Evolutionary conservation across 176 grass and related monocot genomes (phyloP).

Genomic region (Olyra latifolia): DNA sequence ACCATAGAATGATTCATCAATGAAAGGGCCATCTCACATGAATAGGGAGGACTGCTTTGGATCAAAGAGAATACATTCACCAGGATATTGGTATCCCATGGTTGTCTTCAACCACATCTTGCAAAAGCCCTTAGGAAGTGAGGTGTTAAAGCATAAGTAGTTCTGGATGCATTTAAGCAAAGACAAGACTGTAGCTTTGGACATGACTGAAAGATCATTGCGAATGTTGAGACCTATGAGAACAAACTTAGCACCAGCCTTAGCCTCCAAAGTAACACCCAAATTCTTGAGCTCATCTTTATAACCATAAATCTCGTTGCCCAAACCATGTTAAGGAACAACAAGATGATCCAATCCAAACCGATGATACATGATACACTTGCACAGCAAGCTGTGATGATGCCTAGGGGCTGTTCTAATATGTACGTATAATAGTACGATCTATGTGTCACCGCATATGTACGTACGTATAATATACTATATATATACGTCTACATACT

Average conservation of each 20-base stretch:
- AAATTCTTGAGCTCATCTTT: constrained; percentile 48
- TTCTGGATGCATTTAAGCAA: constrained; percentile 45
- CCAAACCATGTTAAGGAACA: too few relatives aligned
- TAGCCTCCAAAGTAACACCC: constrained; percentile 30
- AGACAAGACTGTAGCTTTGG: constrained; percentile 25
- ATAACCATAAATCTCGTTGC: constrained; percentile 49
- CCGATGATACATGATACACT: too few relatives aligned
- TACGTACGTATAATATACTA: too few relatives aligned
- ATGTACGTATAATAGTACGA: too few relatives aligned
- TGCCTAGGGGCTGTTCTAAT: too few relatives aligned
- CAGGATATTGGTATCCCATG: constrained; percentile 48
- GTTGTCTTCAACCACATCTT: constrained; percentile 56
- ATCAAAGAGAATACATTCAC: constrained; percentile 61
- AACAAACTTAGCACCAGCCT: constrained; percentile 42
- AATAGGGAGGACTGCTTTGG: constrained; percentile 29
- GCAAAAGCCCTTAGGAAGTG: constrained; percentile 36
- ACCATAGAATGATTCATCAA: constrained; percentile 50
- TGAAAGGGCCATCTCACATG: constrained; percentile 50
- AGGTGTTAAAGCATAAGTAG: background rate
- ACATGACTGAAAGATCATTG: constrained; percentile 27
- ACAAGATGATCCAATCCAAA: too few relatives aligned
- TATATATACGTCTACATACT: too few relatives aligned
- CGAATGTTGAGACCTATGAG: constrained; percentile 55
- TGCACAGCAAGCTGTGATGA: too few relatives aligned
- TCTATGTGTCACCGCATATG: too few relatives aligned